These are phyloP conservation scores for Hylodesmum podocarpum DNA, from an alignment of 306 rosid genomes.

Conservation along the genomic window DNA sequence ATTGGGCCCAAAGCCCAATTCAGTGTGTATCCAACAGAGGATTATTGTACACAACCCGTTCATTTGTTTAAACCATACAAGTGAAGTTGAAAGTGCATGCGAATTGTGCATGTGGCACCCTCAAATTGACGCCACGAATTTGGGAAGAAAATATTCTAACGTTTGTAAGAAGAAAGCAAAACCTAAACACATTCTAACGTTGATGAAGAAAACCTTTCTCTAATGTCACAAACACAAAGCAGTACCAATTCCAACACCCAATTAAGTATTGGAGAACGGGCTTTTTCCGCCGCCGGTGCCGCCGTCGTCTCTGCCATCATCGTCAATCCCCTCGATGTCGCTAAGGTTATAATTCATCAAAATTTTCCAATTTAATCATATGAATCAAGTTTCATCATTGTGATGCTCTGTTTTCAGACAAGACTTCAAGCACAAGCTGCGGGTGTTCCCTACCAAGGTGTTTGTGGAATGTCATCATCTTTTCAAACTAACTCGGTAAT, in stretches of 20 bases:
- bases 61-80: not conserved
- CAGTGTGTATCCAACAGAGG: too few species aligned
- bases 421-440: constrained; percentile 98
- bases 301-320: constrained; percentile 78
- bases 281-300: constrained; percentile 81
- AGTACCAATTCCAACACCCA: constrained; percentile 38
- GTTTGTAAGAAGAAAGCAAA: not conserved
- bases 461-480: constrained; percentile 47
- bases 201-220: constrained; percentile 41
- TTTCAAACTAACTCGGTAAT: constrained; percentile 55
- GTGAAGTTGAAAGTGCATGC: not conserved
- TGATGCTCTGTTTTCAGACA: constrained; percentile 44
- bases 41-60: too few species aligned
- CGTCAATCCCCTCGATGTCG: constrained; percentile 91
- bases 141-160: not conserved
- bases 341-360: constrained; percentile 50
- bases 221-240: constrained; percentile 22
- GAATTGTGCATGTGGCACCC: constrained; percentile 52
- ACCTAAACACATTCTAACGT: constrained; percentile 26
- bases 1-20: too few species aligned
- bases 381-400: not conserved
- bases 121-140: constrained; percentile 59
- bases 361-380: not conserved
- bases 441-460: constrained; percentile 72
- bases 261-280: constrained; percentile 60